Conservation (phyloP, 176 grass and related monocot species). For the Lolium rigidum region DNA sequence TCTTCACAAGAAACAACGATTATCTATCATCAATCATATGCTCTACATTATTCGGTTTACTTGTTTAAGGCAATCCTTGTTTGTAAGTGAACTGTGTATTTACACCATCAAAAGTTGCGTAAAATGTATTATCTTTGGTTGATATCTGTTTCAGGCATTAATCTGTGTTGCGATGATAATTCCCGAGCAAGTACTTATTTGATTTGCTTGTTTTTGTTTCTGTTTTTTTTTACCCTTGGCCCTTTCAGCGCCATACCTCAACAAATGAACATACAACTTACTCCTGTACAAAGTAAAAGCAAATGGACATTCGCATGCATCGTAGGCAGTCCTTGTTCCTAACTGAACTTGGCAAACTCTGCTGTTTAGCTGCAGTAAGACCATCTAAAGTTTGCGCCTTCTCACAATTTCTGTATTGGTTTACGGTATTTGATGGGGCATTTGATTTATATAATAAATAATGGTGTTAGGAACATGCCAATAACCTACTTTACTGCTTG, state of each 20-base stretch:
- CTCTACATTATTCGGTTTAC: background rate
- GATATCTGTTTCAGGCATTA: no score
- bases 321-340: background rate
- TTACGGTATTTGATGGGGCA: background rate
- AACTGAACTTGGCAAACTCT: background rate
- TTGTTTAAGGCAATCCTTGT: background rate
- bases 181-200: no score
- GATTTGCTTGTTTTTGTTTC: no score
- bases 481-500: background rate
- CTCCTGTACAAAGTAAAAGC: background rate
- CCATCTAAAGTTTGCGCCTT: constrained; percentile 18
- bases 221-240: no score
- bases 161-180: no score
- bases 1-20: background rate
- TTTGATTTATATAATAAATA: background rate
- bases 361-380: constrained; percentile 9
- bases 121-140: no score
- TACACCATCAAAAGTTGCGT: no score
- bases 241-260: background rate
- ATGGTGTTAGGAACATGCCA: background rate
- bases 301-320: background rate
- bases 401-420: background rate
- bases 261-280: background rate
- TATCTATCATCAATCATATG: background rate
- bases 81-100: no score